Conservation (phyloP, 2,329 filamentous ascomycete genomes). For the Fusarium stilboides region DNA sequence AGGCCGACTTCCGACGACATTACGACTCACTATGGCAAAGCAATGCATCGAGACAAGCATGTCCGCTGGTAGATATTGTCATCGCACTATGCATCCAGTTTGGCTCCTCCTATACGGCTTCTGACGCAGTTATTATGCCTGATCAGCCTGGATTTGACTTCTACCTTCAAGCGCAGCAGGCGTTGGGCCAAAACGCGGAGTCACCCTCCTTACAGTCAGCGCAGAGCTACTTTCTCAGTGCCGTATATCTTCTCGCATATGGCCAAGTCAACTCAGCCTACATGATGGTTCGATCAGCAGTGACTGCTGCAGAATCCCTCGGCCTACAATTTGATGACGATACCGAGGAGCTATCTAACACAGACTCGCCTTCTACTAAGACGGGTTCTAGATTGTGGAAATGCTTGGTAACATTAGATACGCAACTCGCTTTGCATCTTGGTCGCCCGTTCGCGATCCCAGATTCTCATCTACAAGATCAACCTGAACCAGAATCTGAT, state of each 20-base stretch:
- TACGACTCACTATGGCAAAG: constrained; percentile 45
- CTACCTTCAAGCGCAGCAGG: constrained; percentile 62
- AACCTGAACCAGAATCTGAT: constrained; percentile 22
- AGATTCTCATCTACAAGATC: not conserved
- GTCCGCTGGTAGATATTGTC: constrained; percentile 67
- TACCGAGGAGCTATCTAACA: not conserved
- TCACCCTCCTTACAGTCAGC: constrained; percentile 61
- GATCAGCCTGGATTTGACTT: constrained; percentile 59
- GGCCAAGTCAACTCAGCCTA: constrained; percentile 41
- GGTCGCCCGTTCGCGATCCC: constrained; percentile 40
- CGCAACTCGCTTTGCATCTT: constrained; percentile 36
- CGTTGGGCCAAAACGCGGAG: constrained; percentile 60
- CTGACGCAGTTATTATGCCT: constrained; percentile 50
- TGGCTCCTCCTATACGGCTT: constrained; percentile 50
- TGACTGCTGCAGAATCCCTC: constrained; percentile 39
- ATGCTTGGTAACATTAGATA: constrained; percentile 42
- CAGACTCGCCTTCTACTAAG: not conserved
- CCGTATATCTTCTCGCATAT: constrained; percentile 57
- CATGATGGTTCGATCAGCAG: constrained; percentile 33
- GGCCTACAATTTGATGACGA: constrained; percentile 30
- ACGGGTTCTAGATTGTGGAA: constrained; percentile 34
- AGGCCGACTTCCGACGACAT: constrained; percentile 43
- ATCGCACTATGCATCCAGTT: constrained; percentile 68
- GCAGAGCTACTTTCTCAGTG: constrained; percentile 63
- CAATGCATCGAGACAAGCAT: constrained; percentile 56